Evolutionary conservation across 192 early-diverging fungal genomes (phyloP).

Genomic region (Lunasporangiospora selenospora): DNA sequence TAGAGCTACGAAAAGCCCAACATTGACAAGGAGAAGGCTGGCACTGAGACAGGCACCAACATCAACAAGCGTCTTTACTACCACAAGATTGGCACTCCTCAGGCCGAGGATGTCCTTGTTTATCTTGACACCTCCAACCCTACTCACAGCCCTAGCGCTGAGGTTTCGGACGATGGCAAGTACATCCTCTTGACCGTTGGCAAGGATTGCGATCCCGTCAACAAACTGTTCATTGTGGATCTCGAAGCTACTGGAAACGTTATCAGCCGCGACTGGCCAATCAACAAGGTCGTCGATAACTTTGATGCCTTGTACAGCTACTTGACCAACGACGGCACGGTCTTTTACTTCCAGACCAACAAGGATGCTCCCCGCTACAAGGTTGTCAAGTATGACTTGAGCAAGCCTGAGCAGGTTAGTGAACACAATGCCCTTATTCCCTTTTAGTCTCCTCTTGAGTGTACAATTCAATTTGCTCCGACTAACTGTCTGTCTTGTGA

Average conservation of each 20-base stretch:
- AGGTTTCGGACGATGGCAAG: slow-evolving; percentile 61
- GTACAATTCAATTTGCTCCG: too few relatives aligned
- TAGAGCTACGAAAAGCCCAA: slow-evolving; percentile 41
- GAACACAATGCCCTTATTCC: not conserved
- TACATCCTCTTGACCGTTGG: slow-evolving; percentile 60
- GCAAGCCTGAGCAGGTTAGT: slow-evolving; percentile 54
- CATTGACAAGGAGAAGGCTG: slow-evolving; percentile 16
- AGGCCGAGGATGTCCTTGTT: slow-evolving; percentile 65
- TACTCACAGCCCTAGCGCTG: slow-evolving; percentile 19
- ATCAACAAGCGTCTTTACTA: slow-evolving; percentile 49
- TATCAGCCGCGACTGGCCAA: slow-evolving; percentile 26
- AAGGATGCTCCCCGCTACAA: slow-evolving; percentile 64
- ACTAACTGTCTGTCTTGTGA: too few relatives aligned
- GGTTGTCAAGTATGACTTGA: slow-evolving; percentile 68
- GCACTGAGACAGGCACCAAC: slow-evolving; percentile 31
- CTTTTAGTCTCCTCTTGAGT: not conserved
- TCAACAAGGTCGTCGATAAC: slow-evolving; percentile 58
- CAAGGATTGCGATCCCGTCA: slow-evolving; percentile 54
- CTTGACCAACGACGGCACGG: slow-evolving; percentile 63
- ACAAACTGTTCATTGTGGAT: slow-evolving; percentile 52
- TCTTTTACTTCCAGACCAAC: slow-evolving; percentile 70
- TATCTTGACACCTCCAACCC: slow-evolving; percentile 60
- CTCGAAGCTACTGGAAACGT: slow-evolving; percentile 28
- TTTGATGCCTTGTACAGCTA: slow-evolving; percentile 57
- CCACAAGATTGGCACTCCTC: slow-evolving; percentile 65